Evolutionary conservation across 2,329 filamentous ascomycete species (phyloP).

Genomic region (Fusarium anguioides): DNA sequence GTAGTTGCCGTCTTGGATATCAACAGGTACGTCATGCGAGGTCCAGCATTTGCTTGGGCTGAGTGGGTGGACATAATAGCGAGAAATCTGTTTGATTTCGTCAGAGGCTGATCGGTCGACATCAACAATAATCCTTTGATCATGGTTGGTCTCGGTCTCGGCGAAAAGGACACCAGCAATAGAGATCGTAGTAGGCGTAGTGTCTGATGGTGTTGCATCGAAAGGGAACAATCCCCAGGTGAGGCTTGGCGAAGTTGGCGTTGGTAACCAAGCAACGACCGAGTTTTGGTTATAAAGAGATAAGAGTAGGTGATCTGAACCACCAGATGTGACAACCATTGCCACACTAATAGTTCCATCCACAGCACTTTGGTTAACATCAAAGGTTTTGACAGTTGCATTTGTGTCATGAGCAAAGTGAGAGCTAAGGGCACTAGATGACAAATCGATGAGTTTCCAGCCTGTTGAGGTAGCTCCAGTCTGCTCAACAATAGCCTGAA

Average conservation of each 20-base stretch:
- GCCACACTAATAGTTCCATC: neutral
- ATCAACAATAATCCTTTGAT: neutral
- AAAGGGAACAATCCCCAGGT: neutral
- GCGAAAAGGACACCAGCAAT: neutral
- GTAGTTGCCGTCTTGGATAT: neutral
- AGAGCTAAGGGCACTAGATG: accelerated
- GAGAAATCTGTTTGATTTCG: neutral
- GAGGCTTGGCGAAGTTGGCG: neutral
- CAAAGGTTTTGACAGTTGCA: neutral
- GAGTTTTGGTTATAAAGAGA: neutral
- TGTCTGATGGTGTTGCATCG: accelerated
- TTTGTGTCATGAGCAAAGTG: neutral
- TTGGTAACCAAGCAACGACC: accelerated
- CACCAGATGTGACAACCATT: neutral
- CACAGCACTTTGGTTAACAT: neutral
- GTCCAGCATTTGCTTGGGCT: neutral
- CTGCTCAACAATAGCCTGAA: too few relatives aligned
- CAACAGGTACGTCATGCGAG: neutral
- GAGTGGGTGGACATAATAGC: neutral
- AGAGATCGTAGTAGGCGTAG: accelerated
- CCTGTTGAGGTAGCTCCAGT: neutral
- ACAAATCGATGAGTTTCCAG: neutral
- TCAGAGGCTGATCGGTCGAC: neutral
- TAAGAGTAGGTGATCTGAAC: neutral
- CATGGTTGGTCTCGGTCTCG: neutral